Conservation (phyloP, 2,329 filamentous ascomycete genomes). For the Aspergillus sp. region DNA sequence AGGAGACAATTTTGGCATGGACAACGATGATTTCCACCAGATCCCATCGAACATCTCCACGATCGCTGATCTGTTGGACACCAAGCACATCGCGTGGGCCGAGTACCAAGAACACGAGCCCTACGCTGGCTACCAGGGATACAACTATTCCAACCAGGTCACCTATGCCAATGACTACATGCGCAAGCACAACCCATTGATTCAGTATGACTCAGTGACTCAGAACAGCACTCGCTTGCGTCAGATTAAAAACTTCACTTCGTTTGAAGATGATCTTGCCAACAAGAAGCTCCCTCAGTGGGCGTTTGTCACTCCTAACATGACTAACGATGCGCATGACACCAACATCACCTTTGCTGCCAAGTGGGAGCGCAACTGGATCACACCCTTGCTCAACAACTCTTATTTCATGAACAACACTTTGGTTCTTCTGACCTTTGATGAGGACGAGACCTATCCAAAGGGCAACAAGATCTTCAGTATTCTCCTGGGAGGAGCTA, state of each 20-base stretch:
- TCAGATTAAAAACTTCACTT: constrained; percentile 68
- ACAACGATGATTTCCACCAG: constrained; percentile 60
- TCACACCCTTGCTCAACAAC: constrained; percentile 66
- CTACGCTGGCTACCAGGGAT: constrained; percentile 67
- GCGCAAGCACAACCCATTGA: constrained; percentile 69
- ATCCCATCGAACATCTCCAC: constrained; percentile 60
- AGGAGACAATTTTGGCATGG: constrained; percentile 70
- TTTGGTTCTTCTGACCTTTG: constrained; percentile 71
- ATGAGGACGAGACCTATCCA: constrained; percentile 69
- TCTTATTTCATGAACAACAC: constrained; percentile 70
- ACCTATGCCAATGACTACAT: constrained; percentile 70
- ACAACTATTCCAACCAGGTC: constrained; percentile 49
- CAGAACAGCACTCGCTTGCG: constrained; percentile 55
- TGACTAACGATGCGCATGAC: constrained; percentile 70
- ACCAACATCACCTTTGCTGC: constrained; percentile 65
- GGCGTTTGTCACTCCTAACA: constrained; percentile 49
- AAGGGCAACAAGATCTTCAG: constrained; percentile 64
- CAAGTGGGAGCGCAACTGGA: constrained; percentile 62
- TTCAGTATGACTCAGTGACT: constrained; percentile 64
- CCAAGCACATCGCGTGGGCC: constrained; percentile 61
- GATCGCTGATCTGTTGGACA: constrained; percentile 63
- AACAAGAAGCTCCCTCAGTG: constrained; percentile 65
- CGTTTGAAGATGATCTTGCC: constrained; percentile 64
- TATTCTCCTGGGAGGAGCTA: constrained; percentile 69
- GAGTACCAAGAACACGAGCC: constrained; percentile 76